Conservation (phyloP, 345 rosid genomes). For the Crucihimalaya himalaica region DNA sequence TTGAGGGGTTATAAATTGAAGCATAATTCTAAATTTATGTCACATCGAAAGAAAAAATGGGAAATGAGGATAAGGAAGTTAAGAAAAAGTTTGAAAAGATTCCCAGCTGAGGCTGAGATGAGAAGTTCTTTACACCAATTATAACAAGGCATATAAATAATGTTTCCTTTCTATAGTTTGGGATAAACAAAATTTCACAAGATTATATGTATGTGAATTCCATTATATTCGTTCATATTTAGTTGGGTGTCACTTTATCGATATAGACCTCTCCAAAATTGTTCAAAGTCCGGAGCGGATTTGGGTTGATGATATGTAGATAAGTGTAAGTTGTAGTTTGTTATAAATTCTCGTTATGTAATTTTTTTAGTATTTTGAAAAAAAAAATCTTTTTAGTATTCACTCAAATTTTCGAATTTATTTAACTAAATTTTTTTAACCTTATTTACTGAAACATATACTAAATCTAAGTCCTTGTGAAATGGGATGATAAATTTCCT, state of each 20-base stretch:
- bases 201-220: not conserved
- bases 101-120: constrained; percentile 25
- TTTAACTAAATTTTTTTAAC: no score
- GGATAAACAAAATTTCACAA: not conserved
- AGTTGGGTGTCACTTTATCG: not conserved
- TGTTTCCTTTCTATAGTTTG: constrained; percentile 14
- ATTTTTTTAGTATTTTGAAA: no score
- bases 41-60: not conserved
- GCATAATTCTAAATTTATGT: constrained; percentile 12
- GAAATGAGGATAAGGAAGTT: not conserved
- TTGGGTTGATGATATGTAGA: not conserved
- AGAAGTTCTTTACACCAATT: constrained; percentile 20
- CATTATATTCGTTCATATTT: constrained; percentile 3
- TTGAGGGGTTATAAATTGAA: constrained; percentile 25
- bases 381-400: no score
- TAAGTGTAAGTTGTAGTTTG: no score
- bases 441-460: no score
- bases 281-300: not conserved
- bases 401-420: no score
- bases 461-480: no score
- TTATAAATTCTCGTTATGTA: no score
- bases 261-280: not conserved
- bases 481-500: no score
- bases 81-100: not conserved
- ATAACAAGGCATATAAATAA: constrained; percentile 8